Conservation (phyloP, 2,329 filamentous ascomycete genomes). For the Aureobasidium sp. region DNA sequence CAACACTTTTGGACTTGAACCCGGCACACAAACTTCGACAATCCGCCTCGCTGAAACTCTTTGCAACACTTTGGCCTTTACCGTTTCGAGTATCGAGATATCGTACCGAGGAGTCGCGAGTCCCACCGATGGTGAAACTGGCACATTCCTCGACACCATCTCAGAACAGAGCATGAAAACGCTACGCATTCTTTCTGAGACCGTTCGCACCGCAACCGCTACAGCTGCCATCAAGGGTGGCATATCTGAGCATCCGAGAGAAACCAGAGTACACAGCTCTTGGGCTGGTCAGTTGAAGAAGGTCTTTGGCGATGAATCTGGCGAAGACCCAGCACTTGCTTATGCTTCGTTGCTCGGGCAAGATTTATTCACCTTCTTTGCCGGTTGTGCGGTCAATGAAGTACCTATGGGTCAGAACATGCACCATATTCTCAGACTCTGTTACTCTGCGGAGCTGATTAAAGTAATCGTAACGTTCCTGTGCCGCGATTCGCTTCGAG, state of each 20-base stretch:
- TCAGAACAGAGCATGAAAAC: constrained; percentile 78
- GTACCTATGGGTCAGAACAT: constrained; percentile 58
- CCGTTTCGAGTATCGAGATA: constrained; percentile 83
- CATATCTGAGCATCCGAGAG: constrained; percentile 1
- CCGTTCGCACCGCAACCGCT: constrained; percentile 28
- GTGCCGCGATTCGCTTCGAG: background rate
- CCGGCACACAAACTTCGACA: constrained; percentile 2
- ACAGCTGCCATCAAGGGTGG: background rate
- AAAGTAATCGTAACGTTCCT: constrained; percentile 55
- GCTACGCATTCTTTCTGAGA: constrained; percentile 80
- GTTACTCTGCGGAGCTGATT: constrained; percentile 83
- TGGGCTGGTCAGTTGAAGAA: constrained; percentile 6
- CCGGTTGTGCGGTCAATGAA: constrained; percentile 52
- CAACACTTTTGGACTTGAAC: background rate
- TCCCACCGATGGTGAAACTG: constrained; percentile 54
- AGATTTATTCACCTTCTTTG: constrained; percentile 72
- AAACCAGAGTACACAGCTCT: constrained; percentile 1
- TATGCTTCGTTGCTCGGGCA: constrained; percentile 52
- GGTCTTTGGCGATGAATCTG: constrained; percentile 23
- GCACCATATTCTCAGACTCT: constrained; percentile 70
- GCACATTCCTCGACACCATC: constrained; percentile 73
- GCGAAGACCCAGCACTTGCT: constrained; percentile 24
- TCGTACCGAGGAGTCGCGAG: constrained; percentile 72
- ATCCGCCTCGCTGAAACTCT: constrained; percentile 5
- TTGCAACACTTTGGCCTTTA: constrained; percentile 40